Base-by-base conservation (phyloP, 192 early-diverging fungal species). In the Gamsiella multidivaricata region DNA sequence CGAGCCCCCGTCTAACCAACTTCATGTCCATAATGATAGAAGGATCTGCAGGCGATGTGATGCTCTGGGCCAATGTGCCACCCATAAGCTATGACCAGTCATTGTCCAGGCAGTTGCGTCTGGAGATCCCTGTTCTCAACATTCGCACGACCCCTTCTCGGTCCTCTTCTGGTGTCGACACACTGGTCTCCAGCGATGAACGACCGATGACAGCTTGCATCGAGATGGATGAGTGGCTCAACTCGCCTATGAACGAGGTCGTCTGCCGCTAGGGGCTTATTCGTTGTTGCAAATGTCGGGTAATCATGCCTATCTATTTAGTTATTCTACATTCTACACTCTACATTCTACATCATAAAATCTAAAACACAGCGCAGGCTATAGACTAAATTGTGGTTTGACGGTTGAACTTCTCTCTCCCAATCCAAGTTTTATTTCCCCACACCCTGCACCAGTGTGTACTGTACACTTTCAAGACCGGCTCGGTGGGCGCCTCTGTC, bases 151-250 rank as follows among this genome's bases (percentile, higher is more conserved):
- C 45, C 2, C 1, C 39, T 2, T 0, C 33, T 9, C 25, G 47
- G 8, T 12, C 32, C 3, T 12, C 8, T 11, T 0, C 20, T 37
- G 50, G 51, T 31, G 34, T 26, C 1, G 42, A 31, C 29, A 25
- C n/a, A 3, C 22, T 3, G 25, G 26, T 4, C 14, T 33, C 20
- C 5, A 49, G 29, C 18, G 65, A 78, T 23, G 73, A 69, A 8
- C 59, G 73, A 3, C 74, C 74, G 9, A 49, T 78, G 65, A 78
- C 74, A 17, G 74, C 74, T 0, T 63, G 74, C 26, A 54, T 78
- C 2, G 61, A 78, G 42, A 78, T 78, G 73, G 73, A 78, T 17
- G 73, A 78, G 23, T 78, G 73, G 73, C 60, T 78, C 20, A 61
- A 56, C 28, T 68, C 73, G 10, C 65, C 73, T 12, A 34, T 64